These are phyloP conservation scores for Pseudocercospora eumusae DNA, from an alignment of 2,329 filamentous ascomycete genomes.

Conservation along the genomic window DNA sequence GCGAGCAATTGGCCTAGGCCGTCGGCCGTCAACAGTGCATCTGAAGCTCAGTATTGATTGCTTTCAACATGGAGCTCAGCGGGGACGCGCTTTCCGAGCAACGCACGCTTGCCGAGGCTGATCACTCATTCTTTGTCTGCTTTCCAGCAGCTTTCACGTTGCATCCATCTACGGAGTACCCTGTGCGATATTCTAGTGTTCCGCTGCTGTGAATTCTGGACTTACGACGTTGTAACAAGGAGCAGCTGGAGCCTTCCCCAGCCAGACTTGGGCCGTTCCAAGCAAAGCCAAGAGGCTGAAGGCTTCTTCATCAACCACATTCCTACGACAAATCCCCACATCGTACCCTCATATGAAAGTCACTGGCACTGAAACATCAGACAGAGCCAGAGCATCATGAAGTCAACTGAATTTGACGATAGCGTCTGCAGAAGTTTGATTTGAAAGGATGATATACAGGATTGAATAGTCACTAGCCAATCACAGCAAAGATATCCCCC, in stretches of 20 bases:
- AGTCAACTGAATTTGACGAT: neutral
- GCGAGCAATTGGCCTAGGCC: too few species aligned
- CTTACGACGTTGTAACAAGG: neutral
- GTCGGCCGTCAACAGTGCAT: neutral
- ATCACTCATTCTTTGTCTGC: neutral
- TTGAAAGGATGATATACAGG: neutral
- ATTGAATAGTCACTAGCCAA: too few species aligned
- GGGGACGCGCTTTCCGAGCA: conserved; percentile 4
- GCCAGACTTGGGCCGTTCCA: neutral
- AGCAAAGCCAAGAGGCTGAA: neutral
- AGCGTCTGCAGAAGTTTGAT: too few species aligned
- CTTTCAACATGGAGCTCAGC: neutral
- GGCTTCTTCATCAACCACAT: neutral
- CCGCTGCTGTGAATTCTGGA: neutral
- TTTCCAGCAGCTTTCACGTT: neutral
- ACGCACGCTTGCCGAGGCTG: neutral
- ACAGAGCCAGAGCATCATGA: neutral
- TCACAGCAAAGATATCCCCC: conserved; percentile 1
- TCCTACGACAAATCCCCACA: neutral
- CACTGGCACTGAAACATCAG: neutral
- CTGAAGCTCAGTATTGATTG: neutral
- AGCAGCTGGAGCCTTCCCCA: neutral
- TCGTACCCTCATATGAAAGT: neutral
- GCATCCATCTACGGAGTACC: neutral
- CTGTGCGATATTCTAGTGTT: neutral